These are phyloP conservation scores for Paecilomyces dactylethromorphus DNA, from an alignment of 2,329 filamentous ascomycete species.

Conservation along the genomic window DNA sequence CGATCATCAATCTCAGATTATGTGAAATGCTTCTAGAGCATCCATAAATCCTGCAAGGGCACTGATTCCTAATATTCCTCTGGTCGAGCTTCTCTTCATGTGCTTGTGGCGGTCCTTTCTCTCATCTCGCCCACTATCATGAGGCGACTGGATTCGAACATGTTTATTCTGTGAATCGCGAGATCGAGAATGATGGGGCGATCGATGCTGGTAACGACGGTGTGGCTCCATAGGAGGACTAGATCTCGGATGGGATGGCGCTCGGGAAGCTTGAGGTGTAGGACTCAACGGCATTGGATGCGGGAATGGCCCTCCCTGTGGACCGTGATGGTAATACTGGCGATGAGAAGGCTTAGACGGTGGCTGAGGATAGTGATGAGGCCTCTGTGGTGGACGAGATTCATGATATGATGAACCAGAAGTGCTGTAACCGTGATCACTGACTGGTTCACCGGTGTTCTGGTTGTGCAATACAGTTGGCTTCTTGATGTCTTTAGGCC, in stretches of 20 bases:
- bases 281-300: not conserved
- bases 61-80: slow-evolving; percentile 27
- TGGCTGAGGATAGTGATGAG: not conserved
- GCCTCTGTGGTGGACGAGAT: not conserved
- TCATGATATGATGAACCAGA: not conserved
- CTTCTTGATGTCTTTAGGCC: not conserved
- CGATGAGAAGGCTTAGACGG: not conserved
- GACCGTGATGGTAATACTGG: not conserved
- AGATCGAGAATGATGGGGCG: not conserved
- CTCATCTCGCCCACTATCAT: slow-evolving; percentile 7
- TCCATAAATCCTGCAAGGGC: slow-evolving; percentile 34
- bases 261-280: not conserved
- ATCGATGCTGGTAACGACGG: not conserved
- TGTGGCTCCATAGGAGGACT: not conserved
- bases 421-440: not conserved
- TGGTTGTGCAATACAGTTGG: not conserved
- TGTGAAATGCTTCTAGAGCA: slow-evolving; percentile 28
- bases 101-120: slow-evolving; percentile 16
- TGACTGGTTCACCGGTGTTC: not conserved
- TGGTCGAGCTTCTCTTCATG: slow-evolving; percentile 26
- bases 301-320: not conserved
- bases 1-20: not conserved
- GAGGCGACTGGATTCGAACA: slow-evolving; percentile 4
- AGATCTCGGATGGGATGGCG: not conserved
- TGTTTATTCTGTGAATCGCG: slow-evolving; percentile 10